Evolutionary conservation across 192 early-diverging fungal genomes (phyloP), one percentile per base, ranked within the genome.

Genomic region (Gamsiella multidivaricata): DNA sequence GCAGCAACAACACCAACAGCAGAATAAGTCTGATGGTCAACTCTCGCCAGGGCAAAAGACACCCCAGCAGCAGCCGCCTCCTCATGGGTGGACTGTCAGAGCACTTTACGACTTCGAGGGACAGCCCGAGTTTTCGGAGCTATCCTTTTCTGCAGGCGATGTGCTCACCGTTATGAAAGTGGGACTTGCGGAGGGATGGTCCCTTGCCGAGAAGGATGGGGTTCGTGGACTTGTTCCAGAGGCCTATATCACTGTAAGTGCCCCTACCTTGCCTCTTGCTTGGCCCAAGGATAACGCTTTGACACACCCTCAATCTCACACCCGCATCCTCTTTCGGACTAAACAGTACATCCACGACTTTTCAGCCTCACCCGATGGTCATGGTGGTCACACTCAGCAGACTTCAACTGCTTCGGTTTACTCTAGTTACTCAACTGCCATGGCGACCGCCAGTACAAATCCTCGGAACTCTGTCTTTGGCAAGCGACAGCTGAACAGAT

Each of bases 31-130:
- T 49, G 32, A 23, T 7, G n/a, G 42, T 15, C 4, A 43, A 15
- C 25, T 42, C 1, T 9, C 29, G 0, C 33, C 42, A 28, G 65
- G 59, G 14, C 42, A 55, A 18, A 25, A 63, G 20, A 45, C 45
- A 20, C 61, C 61, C 1, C 65, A 42, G 6, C 74, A 68, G 26
- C 74, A 76, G 37, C 60, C 69, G 12, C 64, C 69, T n/a, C 54
- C 73, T 6, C 63, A 68, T 17, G 81, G 81, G n/a, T 73, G 81
- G 59, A 69, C 76, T 26, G 81, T 78, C 17, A 49, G 81, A 25
- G 81, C 76, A 15, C 60, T 83, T 4, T 83, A 83, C 57, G 76
- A 83, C 20, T 83, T 83, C 50, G 76, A 74, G 6, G 81, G 81
- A 14, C 70, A 80, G 39, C 51, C 76, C 0, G 68, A 74, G 45